Percentiles rank a stretch among this genome's conserved stretches.
phyloP scores from a whole-genome alignment of 768 basidiomycete genomes.

The Rhizopogon vesiculosus region DNA sequence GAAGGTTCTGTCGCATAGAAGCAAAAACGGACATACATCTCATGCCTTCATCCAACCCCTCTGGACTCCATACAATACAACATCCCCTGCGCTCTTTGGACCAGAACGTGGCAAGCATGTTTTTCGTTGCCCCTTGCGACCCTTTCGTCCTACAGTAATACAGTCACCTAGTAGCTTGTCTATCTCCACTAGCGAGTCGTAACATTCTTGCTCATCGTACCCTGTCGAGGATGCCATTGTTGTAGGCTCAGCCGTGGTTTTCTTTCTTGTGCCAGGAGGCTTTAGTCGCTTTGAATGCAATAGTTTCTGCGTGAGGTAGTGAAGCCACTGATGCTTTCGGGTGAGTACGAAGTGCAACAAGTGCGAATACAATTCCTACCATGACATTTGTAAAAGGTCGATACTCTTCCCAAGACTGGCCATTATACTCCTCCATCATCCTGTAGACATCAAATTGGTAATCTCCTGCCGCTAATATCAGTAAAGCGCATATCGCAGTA shows the following conservation, averaged over 20 bases:
- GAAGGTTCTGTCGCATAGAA: constrained; percentile 4
- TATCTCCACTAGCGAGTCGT: constrained; percentile 62
- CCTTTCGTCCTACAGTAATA: constrained; percentile 34
- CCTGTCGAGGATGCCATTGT: constrained; percentile 21
- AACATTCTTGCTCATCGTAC: constrained; percentile 65
- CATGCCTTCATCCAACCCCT: constrained; percentile 54
- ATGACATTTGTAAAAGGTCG: constrained; percentile 86
- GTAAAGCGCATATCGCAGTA: neutral
- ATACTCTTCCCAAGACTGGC: constrained; percentile 68
- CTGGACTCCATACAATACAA: constrained; percentile 56
- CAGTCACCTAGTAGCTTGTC: constrained; percentile 51
- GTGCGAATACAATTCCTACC: constrained; percentile 42
- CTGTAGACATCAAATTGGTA: constrained; percentile 96
- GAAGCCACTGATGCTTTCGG: constrained; percentile 67
- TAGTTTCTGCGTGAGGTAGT: constrained; percentile 76
- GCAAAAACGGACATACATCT: neutral
- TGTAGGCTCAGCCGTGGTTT: constrained; percentile 13
- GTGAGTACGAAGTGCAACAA: constrained; percentile 7
- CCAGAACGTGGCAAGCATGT: constrained; percentile 16
- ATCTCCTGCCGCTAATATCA: constrained; percentile 50
- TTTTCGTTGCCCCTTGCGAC: constrained; percentile 31
- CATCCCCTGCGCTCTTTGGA: constrained; percentile 47
- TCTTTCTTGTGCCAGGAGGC: constrained; percentile 41
- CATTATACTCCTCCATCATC: constrained; percentile 66
- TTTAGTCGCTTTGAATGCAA: constrained; percentile 66